Evolutionary conservation across 257 asterid species (phyloP).

Genomic region (Misopates orontium): DNA sequence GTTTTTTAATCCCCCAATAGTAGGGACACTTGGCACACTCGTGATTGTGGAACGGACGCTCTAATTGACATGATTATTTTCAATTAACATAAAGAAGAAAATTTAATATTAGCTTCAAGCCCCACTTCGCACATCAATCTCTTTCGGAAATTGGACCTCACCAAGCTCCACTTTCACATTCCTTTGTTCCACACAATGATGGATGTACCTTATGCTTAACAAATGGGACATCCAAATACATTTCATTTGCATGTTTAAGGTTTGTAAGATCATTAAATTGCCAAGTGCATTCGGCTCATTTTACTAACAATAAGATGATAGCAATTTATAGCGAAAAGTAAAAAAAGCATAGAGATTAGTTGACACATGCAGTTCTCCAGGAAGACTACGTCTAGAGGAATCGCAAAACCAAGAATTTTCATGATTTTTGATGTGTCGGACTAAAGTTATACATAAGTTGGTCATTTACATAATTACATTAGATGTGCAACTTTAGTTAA

Average conservation of each 20-base stretch:
- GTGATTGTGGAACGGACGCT: constrained; percentile 47
- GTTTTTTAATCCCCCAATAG: constrained; percentile 25
- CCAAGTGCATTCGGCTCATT: no score
- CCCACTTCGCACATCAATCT: constrained; percentile 50
- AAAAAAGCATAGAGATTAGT: no score
- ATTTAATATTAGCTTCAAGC: constrained; percentile 19
- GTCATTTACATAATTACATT: no score
- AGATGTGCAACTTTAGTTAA: no score
- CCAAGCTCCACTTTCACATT: constrained; percentile 47
- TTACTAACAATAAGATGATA: no score
- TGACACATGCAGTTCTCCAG: no score
- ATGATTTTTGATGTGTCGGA: no score
- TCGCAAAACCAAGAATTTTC: no score
- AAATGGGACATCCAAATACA: constrained; percentile 2
- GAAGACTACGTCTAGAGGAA: no score
- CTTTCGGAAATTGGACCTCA: constrained; percentile 92
- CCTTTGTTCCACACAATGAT: constrained; percentile 40
- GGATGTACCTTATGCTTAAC: constrained; percentile 35
- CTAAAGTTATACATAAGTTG: no score
- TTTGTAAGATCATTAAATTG: background rate
- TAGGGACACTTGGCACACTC: constrained; percentile 37
- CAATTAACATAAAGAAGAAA: constrained; percentile 23
- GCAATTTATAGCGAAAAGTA: no score
- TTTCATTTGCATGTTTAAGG: background rate
- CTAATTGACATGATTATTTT: constrained; percentile 51